Evolutionary conservation across 1,284 basidiomycete genomes (phyloP), one percentile per base, ranked within the genome.

Genomic region (Ceratobasidium sp.): DNA sequence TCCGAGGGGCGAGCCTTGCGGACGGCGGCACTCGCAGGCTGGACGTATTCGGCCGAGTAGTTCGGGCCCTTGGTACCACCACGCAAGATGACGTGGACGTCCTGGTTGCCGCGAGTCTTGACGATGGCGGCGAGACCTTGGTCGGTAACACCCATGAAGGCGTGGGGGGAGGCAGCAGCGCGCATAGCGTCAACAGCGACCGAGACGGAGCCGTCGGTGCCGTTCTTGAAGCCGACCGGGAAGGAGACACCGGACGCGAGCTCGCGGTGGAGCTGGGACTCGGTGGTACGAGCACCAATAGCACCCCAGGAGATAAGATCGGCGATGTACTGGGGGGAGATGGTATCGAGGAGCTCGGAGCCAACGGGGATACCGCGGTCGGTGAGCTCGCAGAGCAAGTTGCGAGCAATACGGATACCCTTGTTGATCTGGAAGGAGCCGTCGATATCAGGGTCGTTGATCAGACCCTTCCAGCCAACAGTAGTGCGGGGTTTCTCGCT

Each of bases 211-310:
- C 97, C 97, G 82, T 99, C 97, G 5, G 97, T 99, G 71, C 97
- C 97, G 83, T 99, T 99, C 85, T 99, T 99, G 91, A 99, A 99
- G n/a, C 97, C 83, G 77, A 95, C 93, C 15, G 94, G 94, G 89
- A 95, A 94, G 63, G 93, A 94, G 41, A 93, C 89, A 81, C 94
- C 94, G n/a, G 90, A 92, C 2, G 95, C 94, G 65, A 97, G 91
- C 84, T 98, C 96, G 75, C 96, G 90, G 81, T 97, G 96, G 11
- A 98, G 89, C 82, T 98, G 96, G 4, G 92, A 94, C 84, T 98
- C 94, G 73, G 97, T 99, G 17, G 97, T 99, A 73, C 97, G 89
- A 1, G 98, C 97, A 54, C 97, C 97, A 78, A 99, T 99, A 4
- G 97, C 97, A 64, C 97, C 97, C 97, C 97, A 99, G 66, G 94